Base-by-base conservation (phyloP, 768 basidiomycete genomes). In the Wakefieldia striispora region DNA sequence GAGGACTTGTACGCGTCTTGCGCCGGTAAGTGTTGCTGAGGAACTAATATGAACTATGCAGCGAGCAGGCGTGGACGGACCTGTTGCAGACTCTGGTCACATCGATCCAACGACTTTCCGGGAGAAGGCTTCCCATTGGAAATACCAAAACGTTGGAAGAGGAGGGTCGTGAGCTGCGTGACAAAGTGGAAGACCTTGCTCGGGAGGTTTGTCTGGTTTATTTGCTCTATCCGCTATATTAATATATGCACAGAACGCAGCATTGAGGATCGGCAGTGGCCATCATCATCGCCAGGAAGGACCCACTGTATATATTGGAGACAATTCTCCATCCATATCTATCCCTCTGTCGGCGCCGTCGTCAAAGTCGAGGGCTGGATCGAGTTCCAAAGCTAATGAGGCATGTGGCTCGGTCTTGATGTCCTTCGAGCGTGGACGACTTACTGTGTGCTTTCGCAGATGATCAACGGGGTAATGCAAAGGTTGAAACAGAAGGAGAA, bases 401-500 rank as follows among this genome's bases (percentile, higher is more conserved):
- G 87, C 80, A 58, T 43, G 71, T 53, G 13, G n/a, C 0, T 24
- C 14, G 0, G 9, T 40, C 20, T 40, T 12, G 2, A 41, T 39
- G 19, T 13, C 19, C 21, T 12, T 4, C 21, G 17, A 45, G 47
- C 10, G 19, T 24, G 1, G 11, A 36, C 41, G 13, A 34, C 36
- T 46, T 31, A 49, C 16, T n/a, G 6, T 20, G 12, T 23, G 4
- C 40, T 21, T 47, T 12, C 4, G 6, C 19, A 87, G 79, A 83
- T 78, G 54, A 76, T 86, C 49, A 78, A 82, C 53, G 89, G 88
- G 2, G 62, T 95, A n/a, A 81, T 92, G 9, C 89, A 91, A 59
- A 82, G 89, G 10, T 74, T 95, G 14, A 80, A 87, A 4, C 79
- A 84, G 63, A 93, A 92, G 64, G 93, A 97, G 71, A 91, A 88